A percentile compares a stretch with the other conserved stretches of the same genome.
Conservation (phyloP, 345 rosid species). For the Crucihimalaya himalaica region DNA sequence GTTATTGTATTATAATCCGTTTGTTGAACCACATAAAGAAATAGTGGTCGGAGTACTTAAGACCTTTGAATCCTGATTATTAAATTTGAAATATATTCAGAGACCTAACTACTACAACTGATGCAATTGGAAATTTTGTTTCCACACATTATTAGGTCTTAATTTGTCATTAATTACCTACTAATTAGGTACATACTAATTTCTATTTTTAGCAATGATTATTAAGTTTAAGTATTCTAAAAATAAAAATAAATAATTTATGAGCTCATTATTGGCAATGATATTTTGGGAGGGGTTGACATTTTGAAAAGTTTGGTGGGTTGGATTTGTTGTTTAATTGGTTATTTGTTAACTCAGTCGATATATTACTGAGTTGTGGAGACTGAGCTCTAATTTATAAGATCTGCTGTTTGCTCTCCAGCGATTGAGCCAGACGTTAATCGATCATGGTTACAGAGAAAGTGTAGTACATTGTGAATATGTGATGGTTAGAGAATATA, state of each 20-base stretch:
- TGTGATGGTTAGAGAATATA: not conserved
- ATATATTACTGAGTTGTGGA: not conserved
- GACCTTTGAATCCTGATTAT: conserved; percentile 6
- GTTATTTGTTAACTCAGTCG: not conserved
- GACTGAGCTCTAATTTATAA: not conserved
- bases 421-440: not conserved
- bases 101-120: not conserved
- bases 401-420: not conserved
- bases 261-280: not conserved
- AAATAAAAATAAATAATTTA: not conserved
- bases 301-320: not conserved
- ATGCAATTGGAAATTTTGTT: not conserved
- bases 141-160: not conserved
- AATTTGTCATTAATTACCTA: conserved; percentile 20
- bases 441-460: not conserved
- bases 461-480: not conserved
- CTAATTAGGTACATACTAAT: not conserved
- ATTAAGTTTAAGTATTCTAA: too few relatives aligned
- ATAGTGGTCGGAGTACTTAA: not conserved
- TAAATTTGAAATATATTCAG: not conserved
- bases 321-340: not conserved
- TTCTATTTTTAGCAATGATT: not conserved
- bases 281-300: not conserved
- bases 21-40: conserved; percentile 17
- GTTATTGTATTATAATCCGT: conserved; percentile 6